Percentiles rank a stretch among this genome's conserved stretches.
phyloP scores from a whole-genome alignment of 2,329 filamentous ascomycete genomes.

The Colletotrichum abscissum region DNA sequence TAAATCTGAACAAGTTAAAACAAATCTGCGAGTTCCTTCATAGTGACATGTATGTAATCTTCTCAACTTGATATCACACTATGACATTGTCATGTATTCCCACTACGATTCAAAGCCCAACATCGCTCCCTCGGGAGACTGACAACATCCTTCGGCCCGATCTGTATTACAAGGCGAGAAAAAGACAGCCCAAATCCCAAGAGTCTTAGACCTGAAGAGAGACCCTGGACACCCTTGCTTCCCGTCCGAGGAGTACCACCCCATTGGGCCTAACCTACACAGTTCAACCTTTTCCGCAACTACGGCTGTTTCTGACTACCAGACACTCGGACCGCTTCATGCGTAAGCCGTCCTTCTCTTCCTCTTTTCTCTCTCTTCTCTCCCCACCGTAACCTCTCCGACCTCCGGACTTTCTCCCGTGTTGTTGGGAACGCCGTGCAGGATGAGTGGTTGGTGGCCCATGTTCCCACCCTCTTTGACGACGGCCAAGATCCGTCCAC shows the following conservation, averaged over 20 bases:
- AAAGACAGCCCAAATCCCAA: background rate
- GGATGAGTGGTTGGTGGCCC: background rate
- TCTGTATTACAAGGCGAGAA: background rate
- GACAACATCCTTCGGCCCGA: background rate
- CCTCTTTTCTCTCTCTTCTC: background rate
- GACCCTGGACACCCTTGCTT: background rate
- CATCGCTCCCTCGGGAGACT: background rate
- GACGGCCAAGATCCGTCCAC: conserved; percentile 5
- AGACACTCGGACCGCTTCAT: conserved; percentile 3
- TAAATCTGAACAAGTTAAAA: conserved; percentile 13
- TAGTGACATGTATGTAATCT: background rate
- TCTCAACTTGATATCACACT: background rate
- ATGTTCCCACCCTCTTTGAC: background rate
- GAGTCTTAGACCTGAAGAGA: background rate
- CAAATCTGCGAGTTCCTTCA: background rate
- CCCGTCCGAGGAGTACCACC: background rate
- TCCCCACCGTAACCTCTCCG: too few species aligned
- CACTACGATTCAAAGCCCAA: background rate
- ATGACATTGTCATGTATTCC: background rate
- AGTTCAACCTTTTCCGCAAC: conserved; percentile 4
- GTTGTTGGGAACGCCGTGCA: too few species aligned
- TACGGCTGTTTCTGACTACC: conserved; percentile 12
- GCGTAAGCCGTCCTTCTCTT: background rate
- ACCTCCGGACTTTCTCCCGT: background rate
- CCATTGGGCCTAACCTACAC: background rate